phyloP scores from a whole-genome alignment of 371 early-diverging fungal species.

The Actinomortierella wolfii region DNA sequence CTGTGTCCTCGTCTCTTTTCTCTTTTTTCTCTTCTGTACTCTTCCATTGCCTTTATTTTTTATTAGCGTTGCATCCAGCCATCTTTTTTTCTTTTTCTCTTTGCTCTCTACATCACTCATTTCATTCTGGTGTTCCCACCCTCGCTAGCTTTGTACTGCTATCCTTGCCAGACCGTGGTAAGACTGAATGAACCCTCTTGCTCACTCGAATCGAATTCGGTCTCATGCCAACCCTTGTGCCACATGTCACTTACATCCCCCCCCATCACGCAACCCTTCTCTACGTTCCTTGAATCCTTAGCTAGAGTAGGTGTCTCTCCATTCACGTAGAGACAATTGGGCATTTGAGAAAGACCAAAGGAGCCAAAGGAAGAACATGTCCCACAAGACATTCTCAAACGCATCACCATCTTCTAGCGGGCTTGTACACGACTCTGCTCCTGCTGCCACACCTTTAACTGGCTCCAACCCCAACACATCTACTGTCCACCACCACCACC shows the following conservation, averaged over 20 bases:
- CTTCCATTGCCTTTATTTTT: too few species aligned
- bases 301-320: background rate
- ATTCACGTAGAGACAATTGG: too few species aligned
- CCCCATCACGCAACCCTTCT: background rate
- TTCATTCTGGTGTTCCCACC: background rate
- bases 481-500: too few species aligned
- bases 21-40: background rate
- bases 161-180: background rate
- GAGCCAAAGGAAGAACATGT: slow-evolving; percentile 20
- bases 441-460: too few species aligned
- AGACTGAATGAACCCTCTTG: background rate
- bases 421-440: too few species aligned
- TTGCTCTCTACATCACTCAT: background rate
- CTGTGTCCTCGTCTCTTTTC: slow-evolving; percentile 1
- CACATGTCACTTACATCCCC: background rate
- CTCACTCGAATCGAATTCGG: background rate
- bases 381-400: slow-evolving; percentile 23
- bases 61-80: background rate
- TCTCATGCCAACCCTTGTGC: background rate
- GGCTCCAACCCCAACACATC: too few species aligned
- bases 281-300: background rate
- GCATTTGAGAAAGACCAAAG: background rate
- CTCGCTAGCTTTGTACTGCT: background rate
- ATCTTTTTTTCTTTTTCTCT: background rate
- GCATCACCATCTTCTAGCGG: too few species aligned